Evolutionary conservation across 2,329 filamentous ascomycete genomes (phyloP), one percentile per base, ranked within the genome.

Genomic region (Claviceps paspali): DNA sequence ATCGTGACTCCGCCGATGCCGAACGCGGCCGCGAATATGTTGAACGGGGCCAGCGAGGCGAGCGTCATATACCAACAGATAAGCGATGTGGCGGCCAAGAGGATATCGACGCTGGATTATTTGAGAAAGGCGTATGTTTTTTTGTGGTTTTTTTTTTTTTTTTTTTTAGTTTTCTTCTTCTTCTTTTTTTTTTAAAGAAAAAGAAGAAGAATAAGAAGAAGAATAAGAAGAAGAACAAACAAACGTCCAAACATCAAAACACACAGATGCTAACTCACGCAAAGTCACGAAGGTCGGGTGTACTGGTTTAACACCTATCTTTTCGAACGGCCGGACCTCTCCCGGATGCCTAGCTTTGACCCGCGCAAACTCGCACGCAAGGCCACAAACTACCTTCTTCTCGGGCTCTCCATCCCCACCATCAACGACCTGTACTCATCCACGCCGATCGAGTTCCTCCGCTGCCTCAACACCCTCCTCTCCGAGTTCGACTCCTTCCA

Each of bases 221-320:
- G n/a, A n/a, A n/a, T n/a, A n/a, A n/a, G n/a, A n/a, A n/a, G n/a
- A n/a, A 17, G 11, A 30, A 19, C 14, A 17, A 9, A 6, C 14
- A 27, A 10, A n/a, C 3, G 11, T n/a, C 11, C n/a, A n/a, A n/a
- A n/a, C n/a, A n/a, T n/a, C n/a, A n/a, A n/a, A n/a, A n/a, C n/a
- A n/a, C n/a, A n/a, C n/a, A n/a, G n/a, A 17, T 18, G 3, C 1
- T 10, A 7, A 15, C 29, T n/a, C 29, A 18, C n/a, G n/a, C n/a
- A 24, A 8, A 93, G 85, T 21, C 87, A 98, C 54, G 86, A 95
- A 61, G 87, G 88, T 42, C 79, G 85, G 41, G 78, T 94, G 29
- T 96, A 93, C 64, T 96, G 91, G 87, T 95, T 96, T 67, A 95
- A 95, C 61, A 95, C 91, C 0, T 75, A 94, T 42, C 81, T 93